Conservation (phyloP, 2,329 filamentous ascomycete species). For the Orbilia blumenaviensis region DNA sequence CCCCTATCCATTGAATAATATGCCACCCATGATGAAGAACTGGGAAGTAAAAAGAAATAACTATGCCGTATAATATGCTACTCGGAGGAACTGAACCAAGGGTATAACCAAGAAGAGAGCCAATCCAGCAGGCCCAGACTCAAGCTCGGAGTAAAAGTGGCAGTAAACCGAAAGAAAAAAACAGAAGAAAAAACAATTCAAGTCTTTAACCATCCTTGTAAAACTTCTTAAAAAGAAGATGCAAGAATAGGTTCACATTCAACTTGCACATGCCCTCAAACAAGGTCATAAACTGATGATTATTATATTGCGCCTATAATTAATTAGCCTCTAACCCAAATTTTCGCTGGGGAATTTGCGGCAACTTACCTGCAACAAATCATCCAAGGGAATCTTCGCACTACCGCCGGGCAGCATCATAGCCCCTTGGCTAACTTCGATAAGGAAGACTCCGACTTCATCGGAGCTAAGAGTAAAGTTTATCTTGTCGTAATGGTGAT, state of each 20-base stretch:
- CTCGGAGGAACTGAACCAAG: constrained; percentile 12
- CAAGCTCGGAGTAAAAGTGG: neutral
- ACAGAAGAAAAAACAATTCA: neutral
- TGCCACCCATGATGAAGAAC: constrained; percentile 3
- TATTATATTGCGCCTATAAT: constrained; percentile 87
- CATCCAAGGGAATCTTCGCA: constrained; percentile 87
- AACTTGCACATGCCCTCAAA: constrained; percentile 86
- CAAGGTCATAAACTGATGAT: constrained; percentile 92
- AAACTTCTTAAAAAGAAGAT: constrained; percentile 99
- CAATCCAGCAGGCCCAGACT: constrained; percentile 24
- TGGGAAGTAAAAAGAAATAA: constrained; percentile 9
- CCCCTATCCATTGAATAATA: constrained; percentile 1
- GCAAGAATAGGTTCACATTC: constrained; percentile 95
- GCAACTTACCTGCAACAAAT: constrained; percentile 71
- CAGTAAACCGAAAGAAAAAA: neutral
- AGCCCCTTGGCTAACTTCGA: constrained; percentile 88
- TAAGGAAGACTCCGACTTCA: constrained; percentile 89
- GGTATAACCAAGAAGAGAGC: constrained; percentile 17
- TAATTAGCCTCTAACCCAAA: constrained; percentile 23
- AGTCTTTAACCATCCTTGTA: constrained; percentile 73
- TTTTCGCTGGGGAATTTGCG: no score
- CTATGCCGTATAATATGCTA: constrained; percentile 24
- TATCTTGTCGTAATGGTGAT: constrained; percentile 86
- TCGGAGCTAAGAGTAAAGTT: constrained; percentile 95
- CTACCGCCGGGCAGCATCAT: constrained; percentile 96